Evolutionary conservation across 257 asterid genomes (phyloP).

Genomic region (Rehmannia glutinosa): DNA sequence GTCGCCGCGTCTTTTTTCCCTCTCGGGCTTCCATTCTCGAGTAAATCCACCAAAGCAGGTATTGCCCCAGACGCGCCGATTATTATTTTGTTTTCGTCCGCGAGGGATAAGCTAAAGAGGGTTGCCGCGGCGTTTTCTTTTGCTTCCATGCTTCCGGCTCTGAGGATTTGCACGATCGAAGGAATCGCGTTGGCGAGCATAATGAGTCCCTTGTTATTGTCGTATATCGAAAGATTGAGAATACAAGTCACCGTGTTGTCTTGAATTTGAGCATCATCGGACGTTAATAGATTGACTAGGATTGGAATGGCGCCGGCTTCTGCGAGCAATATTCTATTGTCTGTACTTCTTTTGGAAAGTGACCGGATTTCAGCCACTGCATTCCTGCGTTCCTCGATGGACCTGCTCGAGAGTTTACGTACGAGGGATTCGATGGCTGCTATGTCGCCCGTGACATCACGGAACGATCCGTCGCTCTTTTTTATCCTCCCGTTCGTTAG

Average conservation of each 20-base stretch:
- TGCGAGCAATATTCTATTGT: slow-evolving; percentile 68
- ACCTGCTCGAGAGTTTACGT: slow-evolving; percentile 52
- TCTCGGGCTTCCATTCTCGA: slow-evolving; percentile 54
- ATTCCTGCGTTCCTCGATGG: slow-evolving; percentile 47
- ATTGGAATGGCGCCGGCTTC: slow-evolving; percentile 86
- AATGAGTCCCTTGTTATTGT: slow-evolving; percentile 60
- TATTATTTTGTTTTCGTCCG: slow-evolving; percentile 70
- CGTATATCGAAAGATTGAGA: slow-evolving; percentile 74
- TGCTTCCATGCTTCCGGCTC: slow-evolving; percentile 75
- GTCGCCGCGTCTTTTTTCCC: slow-evolving; percentile 93
- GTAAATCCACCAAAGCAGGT: slow-evolving; percentile 67
- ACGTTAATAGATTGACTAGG: slow-evolving; percentile 54
- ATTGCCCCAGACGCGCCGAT: slow-evolving; percentile 89
- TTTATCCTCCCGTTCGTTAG: slow-evolving; percentile 47
- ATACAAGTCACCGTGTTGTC: slow-evolving; percentile 74
- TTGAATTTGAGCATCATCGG: slow-evolving; percentile 55
- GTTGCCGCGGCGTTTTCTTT: slow-evolving; percentile 87
- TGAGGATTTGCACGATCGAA: slow-evolving; percentile 68
- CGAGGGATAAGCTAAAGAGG: slow-evolving; percentile 66
- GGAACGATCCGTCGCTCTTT: slow-evolving; percentile 65
- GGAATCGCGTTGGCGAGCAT: slow-evolving; percentile 87
- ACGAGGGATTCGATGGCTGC: slow-evolving; percentile 64
- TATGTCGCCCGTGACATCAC: slow-evolving; percentile 55
- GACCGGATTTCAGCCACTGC: slow-evolving; percentile 75
- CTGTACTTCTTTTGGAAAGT: slow-evolving; percentile 75